phyloP scores from a whole-genome alignment of 768 basidiomycete species.

The Lyophyllum atratum region DNA sequence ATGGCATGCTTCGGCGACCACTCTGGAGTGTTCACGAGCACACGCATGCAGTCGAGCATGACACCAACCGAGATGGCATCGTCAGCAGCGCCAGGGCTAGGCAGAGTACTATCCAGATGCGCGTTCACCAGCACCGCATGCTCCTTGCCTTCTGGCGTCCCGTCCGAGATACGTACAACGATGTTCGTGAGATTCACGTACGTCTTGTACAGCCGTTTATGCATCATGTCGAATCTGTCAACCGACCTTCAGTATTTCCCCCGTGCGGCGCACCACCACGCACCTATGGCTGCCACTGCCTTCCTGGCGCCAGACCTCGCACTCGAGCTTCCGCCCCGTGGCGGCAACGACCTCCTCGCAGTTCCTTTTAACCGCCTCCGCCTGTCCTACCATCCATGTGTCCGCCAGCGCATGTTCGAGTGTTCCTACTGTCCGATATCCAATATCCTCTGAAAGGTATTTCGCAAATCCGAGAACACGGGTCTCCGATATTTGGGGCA shows the following conservation, averaged over 20 bases:
- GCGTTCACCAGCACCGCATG: slow-evolving; percentile 87
- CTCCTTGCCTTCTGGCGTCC: slow-evolving; percentile 67
- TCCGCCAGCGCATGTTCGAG: slow-evolving; percentile 86
- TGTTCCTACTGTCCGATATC: slow-evolving; percentile 91
- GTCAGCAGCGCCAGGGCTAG: slow-evolving; percentile 87
- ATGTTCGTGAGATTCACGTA: slow-evolving; percentile 90
- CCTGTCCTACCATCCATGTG: slow-evolving; percentile 74
- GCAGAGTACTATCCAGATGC: slow-evolving; percentile 74
- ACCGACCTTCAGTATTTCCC: not conserved
- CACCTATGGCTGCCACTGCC: slow-evolving; percentile 89
- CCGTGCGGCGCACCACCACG: slow-evolving; percentile 23
- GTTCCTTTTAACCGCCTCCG: slow-evolving; percentile 55
- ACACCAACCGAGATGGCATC: slow-evolving; percentile 88
- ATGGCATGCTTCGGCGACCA: slow-evolving; percentile 78
- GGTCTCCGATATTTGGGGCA: slow-evolving; percentile 73
- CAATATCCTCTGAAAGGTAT: slow-evolving; percentile 82
- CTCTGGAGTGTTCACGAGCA: slow-evolving; percentile 64
- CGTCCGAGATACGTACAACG: slow-evolving; percentile 82
- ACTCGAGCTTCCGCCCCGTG: slow-evolving; percentile 66
- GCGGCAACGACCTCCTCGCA: slow-evolving; percentile 58
- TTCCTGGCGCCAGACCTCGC: slow-evolving; percentile 89
- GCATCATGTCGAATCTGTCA: slow-evolving; percentile 90
- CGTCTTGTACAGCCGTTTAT: slow-evolving; percentile 78
- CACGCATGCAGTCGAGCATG: slow-evolving; percentile 88
- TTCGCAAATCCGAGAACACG: slow-evolving; percentile 65